phyloP scores from a whole-genome alignment of 257 asterid genomes.

The Capsicum baccatum region DNA sequence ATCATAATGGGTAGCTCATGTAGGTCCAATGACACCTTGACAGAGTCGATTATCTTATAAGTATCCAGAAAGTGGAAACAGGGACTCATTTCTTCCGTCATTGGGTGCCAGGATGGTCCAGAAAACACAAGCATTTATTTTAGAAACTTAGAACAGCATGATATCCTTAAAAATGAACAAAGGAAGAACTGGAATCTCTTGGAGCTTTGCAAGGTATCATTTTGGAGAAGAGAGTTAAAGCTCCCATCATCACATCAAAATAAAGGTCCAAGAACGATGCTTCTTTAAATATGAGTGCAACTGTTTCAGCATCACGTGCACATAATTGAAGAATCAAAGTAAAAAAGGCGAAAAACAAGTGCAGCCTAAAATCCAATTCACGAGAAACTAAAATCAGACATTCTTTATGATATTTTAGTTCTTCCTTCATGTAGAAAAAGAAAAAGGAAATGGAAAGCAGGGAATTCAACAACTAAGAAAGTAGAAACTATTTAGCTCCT shows the following conservation, averaged over 20 bases:
- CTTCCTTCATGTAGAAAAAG: not conserved
- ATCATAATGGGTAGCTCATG: not conserved
- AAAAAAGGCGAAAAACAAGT: not conserved
- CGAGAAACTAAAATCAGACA: not conserved
- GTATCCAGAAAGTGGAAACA: slow-evolving; percentile 7
- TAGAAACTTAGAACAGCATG: slow-evolving; percentile 5
- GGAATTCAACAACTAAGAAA: slow-evolving; percentile 12
- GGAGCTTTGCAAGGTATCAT: slow-evolving; percentile 7
- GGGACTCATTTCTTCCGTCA: slow-evolving; percentile 18
- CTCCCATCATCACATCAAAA: not conserved
- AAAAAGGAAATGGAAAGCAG: not conserved
- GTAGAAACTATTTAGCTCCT: slow-evolving; percentile 12
- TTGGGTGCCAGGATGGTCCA: not conserved
- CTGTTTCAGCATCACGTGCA: not conserved
- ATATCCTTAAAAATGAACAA: not conserved
- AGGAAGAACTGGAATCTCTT: not conserved
- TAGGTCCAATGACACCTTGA: not conserved
- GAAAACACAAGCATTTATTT: slow-evolving; percentile 7
- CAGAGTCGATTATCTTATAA: slow-evolving; percentile 11
- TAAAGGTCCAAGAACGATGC: not conserved
- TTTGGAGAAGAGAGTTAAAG: not conserved
- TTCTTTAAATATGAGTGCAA: not conserved
- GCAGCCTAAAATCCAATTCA: not conserved
- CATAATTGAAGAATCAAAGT: not conserved
- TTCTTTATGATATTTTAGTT: not conserved